phyloP scores from a whole-genome alignment of 257 asterid genomes.

The Gardenia jasminoides region DNA sequence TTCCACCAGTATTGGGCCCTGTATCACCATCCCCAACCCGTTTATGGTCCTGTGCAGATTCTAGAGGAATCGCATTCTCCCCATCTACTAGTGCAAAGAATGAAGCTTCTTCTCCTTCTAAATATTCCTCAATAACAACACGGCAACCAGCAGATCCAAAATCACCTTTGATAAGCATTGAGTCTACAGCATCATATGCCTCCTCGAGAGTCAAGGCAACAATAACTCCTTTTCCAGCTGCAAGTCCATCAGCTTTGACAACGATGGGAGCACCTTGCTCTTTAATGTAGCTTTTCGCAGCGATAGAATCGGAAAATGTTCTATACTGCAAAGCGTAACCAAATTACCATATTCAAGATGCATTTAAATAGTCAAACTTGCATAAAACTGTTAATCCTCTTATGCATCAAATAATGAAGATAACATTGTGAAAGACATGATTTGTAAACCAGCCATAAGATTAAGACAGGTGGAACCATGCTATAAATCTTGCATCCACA shows the following conservation, averaged over 20 bases:
- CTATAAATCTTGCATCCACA: background rate
- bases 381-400: background rate
- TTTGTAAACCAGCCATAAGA: background rate
- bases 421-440: background rate
- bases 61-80: slow-evolving; percentile 81
- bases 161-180: slow-evolving; percentile 73
- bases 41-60: slow-evolving; percentile 98
- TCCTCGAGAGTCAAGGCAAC: slow-evolving; percentile 79
- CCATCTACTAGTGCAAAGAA: slow-evolving; percentile 95
- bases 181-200: slow-evolving; percentile 84
- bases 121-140: slow-evolving; percentile 73
- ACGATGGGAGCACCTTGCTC: slow-evolving; percentile 86
- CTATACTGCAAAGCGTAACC: slow-evolving; percentile 55
- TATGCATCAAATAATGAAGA: background rate
- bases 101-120: slow-evolving; percentile 96
- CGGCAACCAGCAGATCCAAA: slow-evolving; percentile 85
- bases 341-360: background rate
- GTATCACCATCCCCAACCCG: slow-evolving; percentile 92
- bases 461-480: background rate
- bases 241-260: slow-evolving; percentile 90
- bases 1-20: slow-evolving; percentile 97
- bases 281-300: slow-evolving; percentile 75
- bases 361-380: background rate
- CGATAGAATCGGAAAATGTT: slow-evolving; percentile 60
- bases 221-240: slow-evolving; percentile 93